Base-by-base conservation (phyloP, 2,329 filamentous ascomycete genomes). In the Sordariomycetes sp. region DNA sequence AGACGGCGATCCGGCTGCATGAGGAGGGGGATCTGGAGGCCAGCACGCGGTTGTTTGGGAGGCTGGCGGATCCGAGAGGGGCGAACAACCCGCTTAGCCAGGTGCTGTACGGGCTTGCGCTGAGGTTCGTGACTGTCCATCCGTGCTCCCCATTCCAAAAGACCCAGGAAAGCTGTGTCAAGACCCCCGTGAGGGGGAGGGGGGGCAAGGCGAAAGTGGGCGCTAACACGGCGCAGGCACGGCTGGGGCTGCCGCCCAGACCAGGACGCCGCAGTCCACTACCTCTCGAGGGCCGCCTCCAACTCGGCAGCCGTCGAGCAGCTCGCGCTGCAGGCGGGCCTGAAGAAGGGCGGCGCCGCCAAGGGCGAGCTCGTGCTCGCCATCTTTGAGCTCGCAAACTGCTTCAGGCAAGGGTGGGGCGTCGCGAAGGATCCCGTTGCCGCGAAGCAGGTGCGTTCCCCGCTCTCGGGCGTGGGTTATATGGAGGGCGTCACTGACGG, bases 361-460 rank as follows among this genome's bases (percentile, higher is more conserved):
- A 99, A 97, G 73, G 94, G 94, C 59, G 94, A 99, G 76, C 80
- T 99, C 56, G 89, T 97, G 20, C 82, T 99, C 60, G 92, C 94
- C 60, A 97, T 99, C 62, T 97, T 94, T 66, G 94, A 99, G 75
- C 75, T 99, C 65, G 89, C 86, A 57, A 94, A 94, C 70, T 92
- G 83, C 72, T 97, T 96, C 76, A 85, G 94, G 60, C 84, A 97
- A 69, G 94, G 90, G 57, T 97, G 92, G 92, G 94, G 94, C 54
- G 86, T 96, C 54, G 78, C 82, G 61, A 88, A 88, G 67, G 94
- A 99, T 69, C 81, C 90, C 39, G 78, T 89, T 56, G 94, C 94
- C 53, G 94, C 94, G 54, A 84, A 85, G 69, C 80, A 84, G 74
- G 81, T 84, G 64, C 65, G 77, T 69, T 20, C 60, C 28, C 28